Base-by-base conservation (phyloP, 345 rosid species). In the Syzygium grande region DNA sequence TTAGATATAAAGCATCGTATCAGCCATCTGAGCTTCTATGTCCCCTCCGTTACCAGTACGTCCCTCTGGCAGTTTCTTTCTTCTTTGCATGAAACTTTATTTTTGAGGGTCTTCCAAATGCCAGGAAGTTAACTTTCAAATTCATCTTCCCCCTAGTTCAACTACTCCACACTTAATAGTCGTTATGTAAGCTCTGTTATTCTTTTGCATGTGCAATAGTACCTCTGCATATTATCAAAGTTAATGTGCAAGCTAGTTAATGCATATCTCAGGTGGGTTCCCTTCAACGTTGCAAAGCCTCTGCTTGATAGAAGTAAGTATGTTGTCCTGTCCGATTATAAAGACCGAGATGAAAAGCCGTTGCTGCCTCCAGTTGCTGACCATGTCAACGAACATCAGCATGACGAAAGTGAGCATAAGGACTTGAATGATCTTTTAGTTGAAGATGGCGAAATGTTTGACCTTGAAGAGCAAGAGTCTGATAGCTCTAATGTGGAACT, bases 1-100 rank as follows among this genome's bases (percentile, higher is more conserved):
- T 98, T 99, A 96, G 98, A 94, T 98, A 98, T 90, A 98, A 98
- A 93, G 99, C 99, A 55, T 96, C 98, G 17, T 98, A 98, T 92
- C 68, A 87, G 88, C 99, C 99, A 46, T 98, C 98, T 61, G 98
- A 96, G 93, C 98, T 98, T 90, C 97, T 98, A 21, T 98, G 99
- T 85, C 99, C 99, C 85, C 98, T 92, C 90, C 99, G 94, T 85
- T 95, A 94, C 89, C 91, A 91, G 99, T 98, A 94, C 93, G 99
- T 93, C 88, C 27, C 51, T 87, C 52, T 68, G 14, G 55, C 78
- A 80, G n/a, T 53, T 61, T 80, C 53, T 65, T 38, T 77, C 49
- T 16, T 63, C 25, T 11, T 84, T 51, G 41, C 29, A 22, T 88
- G 80, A 73, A 52, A 87, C 49, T 73, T 59, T 63, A 86, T 86